Conservation (phyloP, 2,329 filamentous ascomycete species). For the Hypoxylon sp. region DNA sequence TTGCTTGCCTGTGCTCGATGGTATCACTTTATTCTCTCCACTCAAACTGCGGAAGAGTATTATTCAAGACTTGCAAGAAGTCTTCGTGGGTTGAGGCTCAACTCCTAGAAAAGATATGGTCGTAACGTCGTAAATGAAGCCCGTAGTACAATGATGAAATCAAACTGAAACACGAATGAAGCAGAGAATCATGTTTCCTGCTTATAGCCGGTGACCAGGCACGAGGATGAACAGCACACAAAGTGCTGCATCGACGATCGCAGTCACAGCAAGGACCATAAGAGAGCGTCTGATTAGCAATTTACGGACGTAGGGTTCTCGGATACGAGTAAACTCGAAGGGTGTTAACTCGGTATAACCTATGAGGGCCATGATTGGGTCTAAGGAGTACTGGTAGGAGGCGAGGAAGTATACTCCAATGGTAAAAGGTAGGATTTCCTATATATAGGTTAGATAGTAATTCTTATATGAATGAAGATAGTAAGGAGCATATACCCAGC, state of each 20-base stretch:
- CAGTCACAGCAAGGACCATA: constrained; percentile 83
- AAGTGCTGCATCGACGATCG: constrained; percentile 83
- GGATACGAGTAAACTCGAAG: constrained; percentile 88
- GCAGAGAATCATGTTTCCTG: constrained; percentile 2
- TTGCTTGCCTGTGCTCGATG: constrained; percentile 39
- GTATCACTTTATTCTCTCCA: constrained; percentile 41
- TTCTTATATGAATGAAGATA: neutral
- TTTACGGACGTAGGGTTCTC: constrained; percentile 90
- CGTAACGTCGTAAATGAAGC: constrained; percentile 49
- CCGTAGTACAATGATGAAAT: constrained; percentile 14
- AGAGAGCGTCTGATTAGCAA: constrained; percentile 86
- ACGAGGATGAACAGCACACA: constrained; percentile 95
- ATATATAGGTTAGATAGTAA: constrained; percentile 37
- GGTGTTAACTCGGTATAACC: constrained; percentile 97
- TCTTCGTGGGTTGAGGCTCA: constrained; percentile 32
- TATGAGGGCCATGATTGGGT: constrained; percentile 89
- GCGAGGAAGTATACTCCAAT: constrained; percentile 89
- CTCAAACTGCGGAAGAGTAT: constrained; percentile 28
- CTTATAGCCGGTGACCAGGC: constrained; percentile 84
- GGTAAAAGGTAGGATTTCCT: constrained; percentile 88
- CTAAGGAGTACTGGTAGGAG: constrained; percentile 95
- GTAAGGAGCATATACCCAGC: constrained; percentile 78
- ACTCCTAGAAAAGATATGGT: constrained; percentile 44
- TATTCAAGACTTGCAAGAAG: constrained; percentile 36
- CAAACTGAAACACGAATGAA: constrained; percentile 8